A percentile compares a stretch with the other conserved stretches of the same genome.
Conservation (phyloP, 805 yeast genomes). For the Lachancea fermentati region DNA sequence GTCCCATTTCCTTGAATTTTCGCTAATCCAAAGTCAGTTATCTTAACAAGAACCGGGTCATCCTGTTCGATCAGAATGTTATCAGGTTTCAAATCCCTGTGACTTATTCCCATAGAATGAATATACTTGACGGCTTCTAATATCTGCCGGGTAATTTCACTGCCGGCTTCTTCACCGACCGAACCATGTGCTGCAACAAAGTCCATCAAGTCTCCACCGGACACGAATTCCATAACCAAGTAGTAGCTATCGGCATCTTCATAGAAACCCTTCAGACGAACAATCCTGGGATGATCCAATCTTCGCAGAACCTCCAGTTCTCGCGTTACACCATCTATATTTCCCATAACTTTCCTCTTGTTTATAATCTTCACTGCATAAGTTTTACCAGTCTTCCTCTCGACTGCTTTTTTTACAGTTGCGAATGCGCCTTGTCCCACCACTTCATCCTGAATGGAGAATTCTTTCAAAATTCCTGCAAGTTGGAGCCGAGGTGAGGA, state of each 20-base stretch:
- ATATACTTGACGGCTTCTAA: conserved; percentile 80
- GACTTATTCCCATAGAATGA: conserved; percentile 88
- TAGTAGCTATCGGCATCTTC: conserved; percentile 80
- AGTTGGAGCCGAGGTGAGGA: conserved; percentile 4
- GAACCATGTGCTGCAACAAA: conserved; percentile 90
- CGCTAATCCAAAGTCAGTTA: conserved; percentile 95
- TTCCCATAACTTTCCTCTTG: conserved; percentile 72
- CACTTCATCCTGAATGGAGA: conserved; percentile 73
- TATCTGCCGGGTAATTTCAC: conserved; percentile 80
- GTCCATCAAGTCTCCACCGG: conserved; percentile 98
- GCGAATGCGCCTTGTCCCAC: conserved; percentile 99
- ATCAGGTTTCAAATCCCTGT: conserved; percentile 94
- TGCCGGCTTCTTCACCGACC: conserved; percentile 84
- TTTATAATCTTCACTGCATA: conserved; percentile 89
- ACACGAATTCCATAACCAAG: conserved; percentile 90
- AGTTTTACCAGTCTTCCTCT: conserved; percentile 75
- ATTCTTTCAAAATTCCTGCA: conserved; percentile 58
- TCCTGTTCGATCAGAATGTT: conserved; percentile 86
- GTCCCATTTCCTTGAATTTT: conserved; percentile 81
- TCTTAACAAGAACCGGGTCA: conserved; percentile 86
- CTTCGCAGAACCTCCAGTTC: conserved; percentile 77
- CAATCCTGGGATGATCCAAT: conserved; percentile 81
- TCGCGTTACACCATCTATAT: conserved; percentile 74
- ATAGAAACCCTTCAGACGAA: conserved; percentile 72
- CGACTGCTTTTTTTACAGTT: conserved; percentile 85